phyloP scores from a whole-genome alignment of 192 early-diverging fungal genomes.

The Coemansia sp. region DNA sequence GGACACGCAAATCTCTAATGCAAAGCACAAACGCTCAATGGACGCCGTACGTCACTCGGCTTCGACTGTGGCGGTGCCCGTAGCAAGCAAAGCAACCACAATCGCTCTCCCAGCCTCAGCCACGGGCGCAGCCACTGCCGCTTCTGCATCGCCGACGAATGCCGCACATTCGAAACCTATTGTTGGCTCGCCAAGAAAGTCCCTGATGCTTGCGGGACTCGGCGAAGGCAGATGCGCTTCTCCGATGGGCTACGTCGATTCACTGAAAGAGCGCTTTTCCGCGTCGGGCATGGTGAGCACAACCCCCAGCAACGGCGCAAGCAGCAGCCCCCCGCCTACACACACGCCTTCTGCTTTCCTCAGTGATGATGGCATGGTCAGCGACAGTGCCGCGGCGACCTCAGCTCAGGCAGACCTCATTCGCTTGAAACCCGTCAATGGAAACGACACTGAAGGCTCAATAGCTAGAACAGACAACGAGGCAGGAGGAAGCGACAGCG shows the following conservation, averaged over 20 bases:
- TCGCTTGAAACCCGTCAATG: background rate
- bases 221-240: slow-evolving; percentile 16
- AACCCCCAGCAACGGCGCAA: background rate
- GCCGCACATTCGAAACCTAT: slow-evolving; percentile 14
- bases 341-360: background rate
- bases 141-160: slow-evolving; percentile 5
- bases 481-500: background rate
- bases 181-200: slow-evolving; percentile 27
- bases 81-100: background rate
- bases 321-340: background rate
- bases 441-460: background rate
- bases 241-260: slow-evolving; percentile 28
- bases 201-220: slow-evolving; percentile 17
- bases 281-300: slow-evolving; percentile 9
- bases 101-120: background rate
- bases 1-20: slow-evolving; percentile 36
- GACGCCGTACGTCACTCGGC: slow-evolving; percentile 13
- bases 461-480: background rate
- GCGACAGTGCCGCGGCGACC: background rate
- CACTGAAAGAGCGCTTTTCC: slow-evolving; percentile 48
- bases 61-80: slow-evolving; percentile 4
- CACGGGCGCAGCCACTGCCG: background rate
- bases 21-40: slow-evolving; percentile 12
- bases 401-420: background rate
- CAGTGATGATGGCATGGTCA: background rate